A percentile compares a stretch with the other conserved stretches of the same genome.
These are phyloP conservation scores for Pseudogymnoascus sp. DNA, from an alignment of 2,329 filamentous ascomycete genomes.

Conservation along the genomic window DNA sequence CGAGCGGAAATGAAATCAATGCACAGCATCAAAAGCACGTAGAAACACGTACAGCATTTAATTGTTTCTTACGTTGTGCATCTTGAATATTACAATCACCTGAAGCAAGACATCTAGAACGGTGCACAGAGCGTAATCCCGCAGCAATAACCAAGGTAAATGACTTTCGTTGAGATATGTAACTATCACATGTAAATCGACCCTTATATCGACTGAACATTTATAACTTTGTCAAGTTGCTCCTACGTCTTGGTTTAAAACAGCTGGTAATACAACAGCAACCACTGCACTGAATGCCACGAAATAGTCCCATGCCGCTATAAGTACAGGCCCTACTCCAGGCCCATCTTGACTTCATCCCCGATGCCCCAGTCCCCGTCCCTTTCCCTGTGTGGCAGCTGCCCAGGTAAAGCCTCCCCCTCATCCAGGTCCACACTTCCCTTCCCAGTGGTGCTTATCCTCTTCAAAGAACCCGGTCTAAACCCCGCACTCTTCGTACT, in stretches of 20 bases:
- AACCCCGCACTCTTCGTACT: constrained; percentile 16
- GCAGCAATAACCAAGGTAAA: neutral
- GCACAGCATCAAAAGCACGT: neutral
- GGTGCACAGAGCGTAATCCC: neutral
- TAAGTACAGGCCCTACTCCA: constrained; percentile 48
- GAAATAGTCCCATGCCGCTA: neutral
- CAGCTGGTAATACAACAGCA: constrained; percentile 6
- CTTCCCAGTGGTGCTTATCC: constrained; percentile 12
- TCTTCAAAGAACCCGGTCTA: constrained; percentile 18
- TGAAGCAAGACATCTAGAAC: neutral
- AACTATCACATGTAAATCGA: neutral
- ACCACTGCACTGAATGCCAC: constrained; percentile 17
- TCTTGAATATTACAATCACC: neutral
- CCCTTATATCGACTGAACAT: neutral
- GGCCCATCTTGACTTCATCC: constrained; percentile 76
- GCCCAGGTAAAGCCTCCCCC: constrained; percentile 44
- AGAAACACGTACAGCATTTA: neutral
- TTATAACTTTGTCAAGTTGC: neutral
- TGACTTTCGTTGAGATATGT: neutral
- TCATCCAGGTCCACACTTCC: constrained; percentile 20
- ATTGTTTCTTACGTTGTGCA: neutral
- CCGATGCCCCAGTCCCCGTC: constrained; percentile 69
- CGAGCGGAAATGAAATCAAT: constrained; percentile 7
- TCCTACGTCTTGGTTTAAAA: neutral
- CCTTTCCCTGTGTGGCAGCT: constrained; percentile 48